Evolutionary conservation across 2,329 filamentous ascomycete genomes (phyloP).

Genomic region (Monosporascus sp.): DNA sequence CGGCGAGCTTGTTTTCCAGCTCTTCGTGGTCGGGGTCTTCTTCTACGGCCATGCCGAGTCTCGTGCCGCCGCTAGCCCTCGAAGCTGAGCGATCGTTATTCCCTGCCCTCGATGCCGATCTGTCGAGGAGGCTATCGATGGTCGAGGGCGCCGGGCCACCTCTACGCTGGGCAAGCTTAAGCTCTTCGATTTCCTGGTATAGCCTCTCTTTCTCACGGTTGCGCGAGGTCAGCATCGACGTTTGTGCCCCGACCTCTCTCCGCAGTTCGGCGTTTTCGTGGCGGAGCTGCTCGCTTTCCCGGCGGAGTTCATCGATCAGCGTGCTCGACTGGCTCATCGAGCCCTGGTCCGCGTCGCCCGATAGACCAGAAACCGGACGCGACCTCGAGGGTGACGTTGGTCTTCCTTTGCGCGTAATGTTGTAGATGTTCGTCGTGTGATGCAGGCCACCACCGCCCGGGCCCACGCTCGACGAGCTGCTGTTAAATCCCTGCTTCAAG

Average conservation of each 20-base stretch:
- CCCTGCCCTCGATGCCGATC: constrained; percentile 82
- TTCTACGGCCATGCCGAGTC: constrained; percentile 54
- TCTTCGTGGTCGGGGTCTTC: constrained; percentile 81
- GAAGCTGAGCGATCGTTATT: constrained; percentile 67
- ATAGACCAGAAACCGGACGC: constrained; percentile 45
- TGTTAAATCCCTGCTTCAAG: constrained; percentile 54
- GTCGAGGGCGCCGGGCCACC: constrained; percentile 58
- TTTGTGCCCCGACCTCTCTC: constrained; percentile 89
- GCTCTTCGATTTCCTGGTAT: constrained; percentile 94
- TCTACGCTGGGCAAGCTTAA: constrained; percentile 82
- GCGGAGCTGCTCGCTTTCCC: constrained; percentile 68
- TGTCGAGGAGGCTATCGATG: constrained; percentile 86
- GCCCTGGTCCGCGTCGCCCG: constrained; percentile 45
- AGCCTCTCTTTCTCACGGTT: constrained; percentile 92
- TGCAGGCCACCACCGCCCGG: constrained; percentile 32
- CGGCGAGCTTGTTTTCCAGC: constrained; percentile 75
- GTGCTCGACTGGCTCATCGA: constrained; percentile 57
- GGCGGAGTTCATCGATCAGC: constrained; percentile 69
- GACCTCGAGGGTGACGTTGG: constrained; percentile 40
- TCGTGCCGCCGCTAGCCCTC: constrained; percentile 63
- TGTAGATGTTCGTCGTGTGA: constrained; percentile 62
- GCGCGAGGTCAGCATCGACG: constrained; percentile 92
- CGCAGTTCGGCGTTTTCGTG: constrained; percentile 91
- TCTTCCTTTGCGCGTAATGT: constrained; percentile 52
- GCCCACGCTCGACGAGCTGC: constrained; percentile 7